Evolutionary conservation across 73 alveolate genomes (phyloP).

Genomic region (Paramecium biaurelia): DNA sequence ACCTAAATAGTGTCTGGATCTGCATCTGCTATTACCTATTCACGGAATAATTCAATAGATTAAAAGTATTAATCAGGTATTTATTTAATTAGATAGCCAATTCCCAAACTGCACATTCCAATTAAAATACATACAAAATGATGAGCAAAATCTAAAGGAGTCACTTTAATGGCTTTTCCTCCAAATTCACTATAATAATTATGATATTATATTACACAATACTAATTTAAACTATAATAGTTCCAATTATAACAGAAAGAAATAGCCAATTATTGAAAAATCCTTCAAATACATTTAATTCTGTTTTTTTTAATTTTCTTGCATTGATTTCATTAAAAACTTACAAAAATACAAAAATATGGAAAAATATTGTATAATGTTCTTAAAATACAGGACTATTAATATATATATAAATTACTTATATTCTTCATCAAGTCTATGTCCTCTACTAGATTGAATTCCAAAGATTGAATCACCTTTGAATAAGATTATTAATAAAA

Average conservation of each 20-base stretch:
- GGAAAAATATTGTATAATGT: conserved; percentile 84
- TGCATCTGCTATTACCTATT: not conserved
- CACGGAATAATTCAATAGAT: not conserved
- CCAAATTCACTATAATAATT: conserved; percentile 68
- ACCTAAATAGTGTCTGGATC: conserved; percentile 16
- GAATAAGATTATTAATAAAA: conserved; percentile 72
- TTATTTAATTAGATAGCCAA: conserved; percentile 66
- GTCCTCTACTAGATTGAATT: conserved; percentile 71
- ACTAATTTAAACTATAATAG: conserved; percentile 75
- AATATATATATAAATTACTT: not conserved
- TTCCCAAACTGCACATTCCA: conserved; percentile 74
- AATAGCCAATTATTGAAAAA: conserved; percentile 84
- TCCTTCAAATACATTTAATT: conserved; percentile 85
- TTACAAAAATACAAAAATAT: conserved; percentile 87
- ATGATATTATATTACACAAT: conserved; percentile 69
- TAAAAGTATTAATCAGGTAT: conserved; percentile 38
- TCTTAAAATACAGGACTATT: conserved; percentile 64
- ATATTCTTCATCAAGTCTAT: conserved; percentile 51
- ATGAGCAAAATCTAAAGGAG: conserved; percentile 74
- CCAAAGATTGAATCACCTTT: conserved; percentile 76
- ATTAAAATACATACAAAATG: conserved; percentile 76
- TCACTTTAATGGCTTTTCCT: conserved; percentile 83
- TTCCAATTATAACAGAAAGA: conserved; percentile 70
- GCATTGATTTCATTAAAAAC: conserved; percentile 93
- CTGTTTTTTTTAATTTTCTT: conserved; percentile 81